phyloP scores from a whole-genome alignment of 148 eudicot genomes.

The Rhododendron williamsianum region DNA sequence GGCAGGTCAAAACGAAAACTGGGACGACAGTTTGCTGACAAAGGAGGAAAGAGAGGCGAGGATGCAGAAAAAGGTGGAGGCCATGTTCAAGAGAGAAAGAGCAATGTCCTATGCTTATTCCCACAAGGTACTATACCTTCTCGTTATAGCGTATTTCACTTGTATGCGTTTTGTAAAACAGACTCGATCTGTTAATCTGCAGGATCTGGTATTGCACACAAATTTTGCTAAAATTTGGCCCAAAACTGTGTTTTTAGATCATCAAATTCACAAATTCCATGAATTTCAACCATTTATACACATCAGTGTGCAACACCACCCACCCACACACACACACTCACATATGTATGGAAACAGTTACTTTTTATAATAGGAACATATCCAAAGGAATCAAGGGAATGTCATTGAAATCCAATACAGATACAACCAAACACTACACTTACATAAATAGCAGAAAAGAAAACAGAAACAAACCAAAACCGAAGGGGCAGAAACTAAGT shows the following conservation, averaged over 20 bases:
- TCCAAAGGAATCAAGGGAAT: neutral
- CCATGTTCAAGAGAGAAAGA: slow-evolving; percentile 79
- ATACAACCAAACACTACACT: neutral
- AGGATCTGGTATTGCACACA: neutral
- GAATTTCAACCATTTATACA: neutral
- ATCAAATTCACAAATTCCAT: neutral
- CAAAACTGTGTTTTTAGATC: neutral
- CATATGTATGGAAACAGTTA: neutral
- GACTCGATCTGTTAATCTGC: neutral
- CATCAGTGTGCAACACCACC: neutral
- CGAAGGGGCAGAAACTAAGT: neutral
- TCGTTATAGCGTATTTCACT: neutral
- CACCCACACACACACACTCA: too few relatives aligned
- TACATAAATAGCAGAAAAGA: neutral
- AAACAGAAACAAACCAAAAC: neutral
- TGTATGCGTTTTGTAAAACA: neutral
- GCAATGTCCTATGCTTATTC: slow-evolving; percentile 97
- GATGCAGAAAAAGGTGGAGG: slow-evolving; percentile 69
- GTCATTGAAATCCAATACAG: neutral
- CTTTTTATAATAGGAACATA: neutral
- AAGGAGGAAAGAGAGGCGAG: slow-evolving; percentile 80
- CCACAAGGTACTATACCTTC: slow-evolving; percentile 51
- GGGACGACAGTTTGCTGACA: slow-evolving; percentile 87
- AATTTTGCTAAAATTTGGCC: neutral
- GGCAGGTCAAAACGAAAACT: slow-evolving; percentile 43